Evolutionary conservation across 768 basidiomycete genomes (phyloP), one percentile per base, ranked within the genome.

Genomic region (Hydnomerulius pinastri): DNA sequence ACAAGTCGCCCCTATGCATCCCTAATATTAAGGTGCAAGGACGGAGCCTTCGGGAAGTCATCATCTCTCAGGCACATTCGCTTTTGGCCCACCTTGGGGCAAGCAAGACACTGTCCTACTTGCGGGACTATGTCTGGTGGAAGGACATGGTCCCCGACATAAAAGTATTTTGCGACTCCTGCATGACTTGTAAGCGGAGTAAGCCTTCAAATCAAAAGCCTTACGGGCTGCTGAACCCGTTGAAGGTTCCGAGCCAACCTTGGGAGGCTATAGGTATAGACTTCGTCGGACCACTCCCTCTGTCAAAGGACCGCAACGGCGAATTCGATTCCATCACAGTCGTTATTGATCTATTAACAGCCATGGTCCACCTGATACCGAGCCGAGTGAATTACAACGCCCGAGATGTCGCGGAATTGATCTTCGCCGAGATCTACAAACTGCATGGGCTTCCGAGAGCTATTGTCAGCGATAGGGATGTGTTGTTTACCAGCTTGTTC

Each of bases 251-350:
- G 0, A 55, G 43, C 0, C 46, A 53, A 4, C 76, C 73, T 0
- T 74, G 71, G 71, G 60, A 67, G 2, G 64, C 66, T 0, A 72
- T 77, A 0, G 68, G 65, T 0, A 72, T 77, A 43, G 75, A 77
- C 55, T 76, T 76, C 32, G 48, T 76, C 0, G 73, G 67, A 0
- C 69, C 67, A 1, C 57, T 77, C 9, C 74, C 71, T 11, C 28
- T 53, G 15, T 59, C 40, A 0, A 48, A 50, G 15, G 17, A 51
- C 3, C n/a, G 17, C 2, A 28, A 57, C 6, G 37, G 52, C 1
- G 41, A 62, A 0, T 67, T 28, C 18, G 67, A 72, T 33, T 64
- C 59, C 12, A 46, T 71, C 0, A 64, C 51, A 13, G 58, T 66
- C 0, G 41, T 73, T 1, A 56, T 68, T 30, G 42, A 57, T 23